Evolutionary conservation across 2,329 filamentous ascomycete genomes (phyloP).

Genomic region (Diaporthe caulivora): DNA sequence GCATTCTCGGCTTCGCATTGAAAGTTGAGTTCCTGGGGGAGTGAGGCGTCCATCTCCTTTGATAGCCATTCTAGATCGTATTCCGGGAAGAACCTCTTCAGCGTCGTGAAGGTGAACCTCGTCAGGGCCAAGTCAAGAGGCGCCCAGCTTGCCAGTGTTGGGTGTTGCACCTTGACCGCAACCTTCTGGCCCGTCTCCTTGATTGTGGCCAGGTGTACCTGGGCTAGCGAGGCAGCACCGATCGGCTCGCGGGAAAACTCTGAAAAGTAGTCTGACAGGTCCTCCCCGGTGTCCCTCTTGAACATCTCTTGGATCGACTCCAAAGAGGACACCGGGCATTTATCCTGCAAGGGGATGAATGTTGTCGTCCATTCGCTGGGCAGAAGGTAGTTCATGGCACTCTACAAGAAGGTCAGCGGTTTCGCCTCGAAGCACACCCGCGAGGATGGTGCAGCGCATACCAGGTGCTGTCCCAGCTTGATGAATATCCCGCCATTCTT

Average conservation of each 20-base stretch:
- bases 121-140: slow-evolving; percentile 89
- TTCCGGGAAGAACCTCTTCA: slow-evolving; percentile 95
- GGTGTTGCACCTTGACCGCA: slow-evolving; percentile 97
- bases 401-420: slow-evolving; percentile 60
- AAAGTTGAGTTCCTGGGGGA: slow-evolving; percentile 95
- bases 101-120: slow-evolving; percentile 85
- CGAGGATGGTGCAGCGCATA: slow-evolving; percentile 49
- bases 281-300: slow-evolving; percentile 81
- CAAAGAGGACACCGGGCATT: slow-evolving; percentile 91
- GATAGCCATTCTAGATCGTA: slow-evolving; percentile 98
- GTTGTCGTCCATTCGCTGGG: slow-evolving; percentile 94
- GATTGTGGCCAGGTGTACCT: slow-evolving; percentile 92
- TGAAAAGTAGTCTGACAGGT: slow-evolving; percentile 85
- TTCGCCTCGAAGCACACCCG: neutral
- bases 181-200: slow-evolving; percentile 87
- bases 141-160: slow-evolving; percentile 88
- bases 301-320: slow-evolving; percentile 92
- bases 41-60: slow-evolving; percentile 89
- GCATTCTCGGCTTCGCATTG: slow-evolving; percentile 88
- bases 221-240: slow-evolving; percentile 92
- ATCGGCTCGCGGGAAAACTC: slow-evolving; percentile 86
- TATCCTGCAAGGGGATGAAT: slow-evolving; percentile 95
- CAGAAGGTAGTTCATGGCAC: slow-evolving; percentile 94
- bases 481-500: slow-evolving; percentile 99
- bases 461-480: slow-evolving; percentile 94